Percentiles rank a stretch among this genome's conserved stretches.
phyloP scores from a whole-genome alignment of 768 basidiomycete species.

The Leccinum subgranulosum region DNA sequence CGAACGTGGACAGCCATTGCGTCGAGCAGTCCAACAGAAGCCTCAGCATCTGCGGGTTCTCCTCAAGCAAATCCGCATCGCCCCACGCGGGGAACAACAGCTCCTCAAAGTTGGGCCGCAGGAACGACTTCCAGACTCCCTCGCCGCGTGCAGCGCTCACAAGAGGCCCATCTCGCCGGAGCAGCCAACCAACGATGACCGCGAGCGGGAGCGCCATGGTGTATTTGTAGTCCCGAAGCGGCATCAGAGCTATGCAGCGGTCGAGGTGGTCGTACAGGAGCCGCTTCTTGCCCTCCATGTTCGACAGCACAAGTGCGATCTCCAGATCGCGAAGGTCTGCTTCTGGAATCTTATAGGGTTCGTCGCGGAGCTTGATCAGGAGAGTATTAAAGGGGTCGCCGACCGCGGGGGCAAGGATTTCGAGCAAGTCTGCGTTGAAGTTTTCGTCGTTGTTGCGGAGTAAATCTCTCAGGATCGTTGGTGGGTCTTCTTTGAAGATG shows the following conservation, averaged over 20 bases:
- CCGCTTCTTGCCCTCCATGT: neutral
- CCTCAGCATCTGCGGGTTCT: constrained; percentile 5
- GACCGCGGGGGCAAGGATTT: constrained; percentile 1
- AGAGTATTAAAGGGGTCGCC: constrained; percentile 4
- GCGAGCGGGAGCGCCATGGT: constrained; percentile 2
- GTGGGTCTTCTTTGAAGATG: neutral
- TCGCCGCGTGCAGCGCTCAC: neutral
- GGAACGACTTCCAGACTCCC: neutral
- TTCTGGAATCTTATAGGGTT: constrained; percentile 1
- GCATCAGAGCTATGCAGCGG: neutral
- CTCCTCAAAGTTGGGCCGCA: constrained; percentile 1
- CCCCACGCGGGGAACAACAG: constrained; percentile 5
- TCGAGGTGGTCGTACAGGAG: constrained; percentile 3
- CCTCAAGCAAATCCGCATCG: constrained; percentile 2
- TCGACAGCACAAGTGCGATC: constrained; percentile 4
- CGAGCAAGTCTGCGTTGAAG: neutral
- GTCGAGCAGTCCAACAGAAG: neutral
- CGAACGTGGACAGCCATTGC: neutral
- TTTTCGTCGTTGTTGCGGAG: neutral
- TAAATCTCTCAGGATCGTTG: constrained; percentile 4
- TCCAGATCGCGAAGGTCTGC: constrained; percentile 2
- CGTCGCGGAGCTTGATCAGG: neutral
- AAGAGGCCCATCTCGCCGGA: constrained; percentile 1
- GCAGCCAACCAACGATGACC: constrained; percentile 2
- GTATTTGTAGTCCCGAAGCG: neutral